phyloP scores from a whole-genome alignment of 2,329 filamentous ascomycete genomes.

The Nannizziopsis arthrosporioides region DNA sequence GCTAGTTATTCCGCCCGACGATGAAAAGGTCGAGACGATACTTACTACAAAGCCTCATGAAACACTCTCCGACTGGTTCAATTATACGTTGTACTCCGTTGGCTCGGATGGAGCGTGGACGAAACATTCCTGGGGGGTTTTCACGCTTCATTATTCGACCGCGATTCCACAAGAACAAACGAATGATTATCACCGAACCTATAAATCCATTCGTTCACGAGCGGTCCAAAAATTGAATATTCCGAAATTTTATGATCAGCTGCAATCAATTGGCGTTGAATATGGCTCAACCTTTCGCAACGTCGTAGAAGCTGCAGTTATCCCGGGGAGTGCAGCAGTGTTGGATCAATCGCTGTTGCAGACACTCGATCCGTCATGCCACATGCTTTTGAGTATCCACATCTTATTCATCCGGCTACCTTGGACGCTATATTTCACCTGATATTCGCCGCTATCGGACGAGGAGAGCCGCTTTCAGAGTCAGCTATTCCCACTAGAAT shows the following conservation, averaged over 20 bases:
- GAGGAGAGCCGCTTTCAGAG: slow-evolving; percentile 21
- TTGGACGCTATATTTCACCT: slow-evolving; percentile 2
- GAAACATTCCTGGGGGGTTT: no score
- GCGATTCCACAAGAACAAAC: no score
- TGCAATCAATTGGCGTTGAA: neutral
- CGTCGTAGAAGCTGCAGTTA: no score
- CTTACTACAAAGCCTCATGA: slow-evolving; percentile 18
- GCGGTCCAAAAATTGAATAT: neutral
- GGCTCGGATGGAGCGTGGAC: no score
- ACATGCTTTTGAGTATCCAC: neutral
- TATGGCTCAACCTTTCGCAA: slow-evolving; percentile 4
- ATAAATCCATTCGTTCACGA: neutral
- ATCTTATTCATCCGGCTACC: slow-evolving; percentile 4
- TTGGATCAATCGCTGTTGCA: neutral
- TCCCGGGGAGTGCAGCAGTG: neutral
- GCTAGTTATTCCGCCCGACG: neutral
- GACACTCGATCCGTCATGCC: neutral
- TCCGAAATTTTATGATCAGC: neutral
- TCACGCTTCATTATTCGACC: no score
- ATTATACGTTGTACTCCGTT: no score
- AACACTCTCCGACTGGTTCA: neutral
- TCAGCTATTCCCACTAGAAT: slow-evolving; percentile 8
- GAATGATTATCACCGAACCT: no score
- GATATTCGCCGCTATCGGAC: slow-evolving; percentile 15
- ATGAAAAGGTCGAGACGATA: slow-evolving; percentile 12